Percentiles rank a stretch among this genome's conserved stretches.
Evolutionary conservation across 2,329 filamentous ascomycete species (phyloP).

Genomic region (Fusarium paranaense): DNA sequence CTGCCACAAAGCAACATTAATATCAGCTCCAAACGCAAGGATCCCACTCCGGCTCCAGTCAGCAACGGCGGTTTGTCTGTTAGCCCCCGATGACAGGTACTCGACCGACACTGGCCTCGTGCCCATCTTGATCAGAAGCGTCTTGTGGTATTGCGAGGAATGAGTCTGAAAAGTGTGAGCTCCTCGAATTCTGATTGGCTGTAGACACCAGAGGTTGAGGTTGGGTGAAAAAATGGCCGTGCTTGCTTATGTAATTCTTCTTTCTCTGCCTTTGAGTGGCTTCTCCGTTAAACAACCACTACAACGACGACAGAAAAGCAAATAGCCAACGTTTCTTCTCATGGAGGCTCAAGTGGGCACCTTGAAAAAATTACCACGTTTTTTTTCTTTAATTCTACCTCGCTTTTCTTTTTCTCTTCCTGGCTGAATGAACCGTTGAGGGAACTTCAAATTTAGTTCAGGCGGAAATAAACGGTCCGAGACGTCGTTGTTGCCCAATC

Average conservation of each 20-base stretch:
- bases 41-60: constrained; percentile 84
- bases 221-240: constrained; percentile 6
- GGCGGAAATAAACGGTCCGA: constrained; percentile 1
- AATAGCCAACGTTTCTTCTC: constrained; percentile 5
- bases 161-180: constrained; percentile 52
- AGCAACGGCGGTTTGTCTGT: constrained; percentile 87
- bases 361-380: not conserved
- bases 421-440: not conserved
- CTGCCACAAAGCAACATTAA: constrained; percentile 89
- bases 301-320: constrained; percentile 24
- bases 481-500: not conserved
- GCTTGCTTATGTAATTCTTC: constrained; percentile 41
- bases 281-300: constrained; percentile 17
- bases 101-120: constrained; percentile 52
- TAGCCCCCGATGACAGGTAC: constrained; percentile 83
- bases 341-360: constrained; percentile 4
- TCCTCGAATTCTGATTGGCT: constrained; percentile 53
- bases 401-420: not conserved
- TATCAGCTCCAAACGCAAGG: constrained; percentile 89
- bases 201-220: constrained; percentile 29
- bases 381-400: not conserved
- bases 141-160: constrained; percentile 12
- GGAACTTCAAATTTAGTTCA: not conserved
- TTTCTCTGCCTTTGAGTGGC: constrained; percentile 13
- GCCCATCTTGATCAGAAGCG: constrained; percentile 42